phyloP scores from a whole-genome alignment of 2,329 filamentous ascomycete genomes.

The Fusarium sp. region DNA sequence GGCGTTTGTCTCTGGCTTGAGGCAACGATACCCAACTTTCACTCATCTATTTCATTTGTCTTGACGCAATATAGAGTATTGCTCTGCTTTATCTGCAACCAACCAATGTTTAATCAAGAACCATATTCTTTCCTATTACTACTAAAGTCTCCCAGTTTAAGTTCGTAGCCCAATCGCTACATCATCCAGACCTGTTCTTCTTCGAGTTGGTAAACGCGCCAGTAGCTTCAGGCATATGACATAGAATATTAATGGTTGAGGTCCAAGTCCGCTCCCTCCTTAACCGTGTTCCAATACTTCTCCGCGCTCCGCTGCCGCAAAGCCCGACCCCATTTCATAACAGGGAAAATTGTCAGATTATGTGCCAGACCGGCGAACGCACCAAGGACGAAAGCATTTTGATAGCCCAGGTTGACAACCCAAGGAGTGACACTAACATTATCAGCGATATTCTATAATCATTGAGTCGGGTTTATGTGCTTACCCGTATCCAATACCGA shows the following conservation, averaged over 20 bases:
- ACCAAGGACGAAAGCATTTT: not conserved
- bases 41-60: not conserved
- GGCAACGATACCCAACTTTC: not conserved
- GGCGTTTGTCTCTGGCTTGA: not conserved
- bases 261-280: not conserved
- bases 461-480: not conserved
- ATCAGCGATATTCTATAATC: not conserved
- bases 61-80: not conserved
- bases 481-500: not conserved
- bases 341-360: not conserved
- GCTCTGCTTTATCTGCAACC: fast-evolving
- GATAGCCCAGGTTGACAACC: not conserved
- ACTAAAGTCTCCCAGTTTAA: too few species aligned
- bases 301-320: not conserved
- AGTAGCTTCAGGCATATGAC: too few species aligned
- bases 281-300: not conserved
- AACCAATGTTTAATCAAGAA: not conserved
- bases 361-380: not conserved
- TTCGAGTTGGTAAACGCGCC: too few species aligned
- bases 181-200: not conserved
- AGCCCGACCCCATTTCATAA: not conserved
- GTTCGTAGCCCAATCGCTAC: not conserved
- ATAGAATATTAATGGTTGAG: not conserved
- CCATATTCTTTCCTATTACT: fast-evolving
- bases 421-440: not conserved